Evolutionary conservation across 352 stramenopile species (phyloP).

Genomic region (Phytophthora brassicae): DNA sequence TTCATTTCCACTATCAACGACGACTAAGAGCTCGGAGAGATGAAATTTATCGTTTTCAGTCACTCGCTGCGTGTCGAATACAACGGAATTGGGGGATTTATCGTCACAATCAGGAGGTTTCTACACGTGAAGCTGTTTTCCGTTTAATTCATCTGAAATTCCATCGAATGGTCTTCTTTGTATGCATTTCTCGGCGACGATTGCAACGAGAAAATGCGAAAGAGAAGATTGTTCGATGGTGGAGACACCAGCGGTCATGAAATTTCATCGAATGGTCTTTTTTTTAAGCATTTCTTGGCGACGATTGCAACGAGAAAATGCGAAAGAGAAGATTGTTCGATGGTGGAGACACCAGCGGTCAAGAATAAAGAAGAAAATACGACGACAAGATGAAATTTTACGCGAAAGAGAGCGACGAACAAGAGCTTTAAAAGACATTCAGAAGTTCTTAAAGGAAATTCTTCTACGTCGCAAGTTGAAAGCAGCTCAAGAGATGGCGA

Average conservation of each 20-base stretch:
- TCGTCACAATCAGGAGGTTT: neutral
- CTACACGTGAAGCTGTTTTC: constrained; percentile 29
- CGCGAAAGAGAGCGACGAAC: constrained; percentile 23
- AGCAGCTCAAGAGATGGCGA: constrained; percentile 32
- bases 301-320: constrained; percentile 18
- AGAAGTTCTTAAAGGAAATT: constrained; percentile 48
- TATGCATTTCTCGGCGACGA: constrained; percentile 22
- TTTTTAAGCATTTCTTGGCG: constrained; percentile 26
- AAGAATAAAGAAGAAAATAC: constrained; percentile 14
- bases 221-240: constrained; percentile 47
- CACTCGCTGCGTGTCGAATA: constrained; percentile 23
- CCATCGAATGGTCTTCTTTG: constrained; percentile 47
- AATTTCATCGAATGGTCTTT: too few relatives aligned
- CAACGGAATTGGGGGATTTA: constrained; percentile 32
- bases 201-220: constrained; percentile 30
- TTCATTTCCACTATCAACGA: constrained; percentile 18
- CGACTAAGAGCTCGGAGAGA: constrained; percentile 7
- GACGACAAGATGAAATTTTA: constrained; percentile 12
- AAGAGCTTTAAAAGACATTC: constrained; percentile 36
- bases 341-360: constrained; percentile 44
- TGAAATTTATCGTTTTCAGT: constrained; percentile 6
- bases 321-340: constrained; percentile 38
- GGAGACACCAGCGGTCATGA: constrained; percentile 25
- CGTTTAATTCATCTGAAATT: constrained; percentile 44
- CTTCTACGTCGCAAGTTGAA: constrained; percentile 39